phyloP scores from a whole-genome alignment of 2,329 filamentous ascomycete species.

The Penicillium sclerotigenum region DNA sequence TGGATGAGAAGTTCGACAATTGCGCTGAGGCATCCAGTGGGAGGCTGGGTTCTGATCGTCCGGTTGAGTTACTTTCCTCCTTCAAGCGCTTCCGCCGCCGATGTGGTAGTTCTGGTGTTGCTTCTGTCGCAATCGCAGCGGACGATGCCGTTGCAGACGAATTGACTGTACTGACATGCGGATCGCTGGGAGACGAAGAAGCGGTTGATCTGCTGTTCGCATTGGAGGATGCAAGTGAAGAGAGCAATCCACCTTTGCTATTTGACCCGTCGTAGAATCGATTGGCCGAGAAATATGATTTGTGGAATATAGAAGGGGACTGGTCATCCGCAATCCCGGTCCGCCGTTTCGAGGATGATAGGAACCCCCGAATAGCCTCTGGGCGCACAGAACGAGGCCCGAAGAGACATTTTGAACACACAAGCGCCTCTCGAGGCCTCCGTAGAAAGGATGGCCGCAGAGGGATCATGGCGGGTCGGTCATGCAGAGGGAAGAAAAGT shows the following conservation, averaged over 20 bases:
- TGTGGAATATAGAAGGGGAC: conserved; percentile 30
- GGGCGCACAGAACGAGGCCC: conserved; percentile 16
- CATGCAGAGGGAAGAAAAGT: conserved; percentile 18
- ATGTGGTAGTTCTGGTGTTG: conserved; percentile 37
- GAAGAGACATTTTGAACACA: conserved; percentile 37
- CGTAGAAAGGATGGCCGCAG: conserved; percentile 35
- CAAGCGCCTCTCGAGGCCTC: conserved; percentile 32
- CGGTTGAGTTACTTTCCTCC: conserved; percentile 24
- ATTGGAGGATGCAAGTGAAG: conserved; percentile 27
- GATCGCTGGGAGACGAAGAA: conserved; percentile 11
- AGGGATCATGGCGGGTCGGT: conserved; percentile 34
- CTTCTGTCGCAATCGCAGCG: conserved; percentile 20
- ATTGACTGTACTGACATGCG: conserved; percentile 15
- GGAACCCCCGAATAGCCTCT: conserved; percentile 31
- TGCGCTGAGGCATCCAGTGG: conserved; percentile 61
- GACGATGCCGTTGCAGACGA: conserved; percentile 11
- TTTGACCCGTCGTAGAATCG: conserved; percentile 19
- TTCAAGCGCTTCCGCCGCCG: conserved; percentile 45
- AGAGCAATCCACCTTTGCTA: conserved; percentile 25
- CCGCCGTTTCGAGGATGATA: conserved; percentile 30
- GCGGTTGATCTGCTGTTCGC: conserved; percentile 8
- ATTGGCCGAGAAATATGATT: conserved; percentile 43
- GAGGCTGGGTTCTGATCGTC: conserved; percentile 35
- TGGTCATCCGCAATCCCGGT: conserved; percentile 30
- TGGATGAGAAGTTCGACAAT: conserved; percentile 56